Evolutionary conservation across 2,329 filamentous ascomycete species (phyloP).

Genomic region (Zymoseptoria crescenta): DNA sequence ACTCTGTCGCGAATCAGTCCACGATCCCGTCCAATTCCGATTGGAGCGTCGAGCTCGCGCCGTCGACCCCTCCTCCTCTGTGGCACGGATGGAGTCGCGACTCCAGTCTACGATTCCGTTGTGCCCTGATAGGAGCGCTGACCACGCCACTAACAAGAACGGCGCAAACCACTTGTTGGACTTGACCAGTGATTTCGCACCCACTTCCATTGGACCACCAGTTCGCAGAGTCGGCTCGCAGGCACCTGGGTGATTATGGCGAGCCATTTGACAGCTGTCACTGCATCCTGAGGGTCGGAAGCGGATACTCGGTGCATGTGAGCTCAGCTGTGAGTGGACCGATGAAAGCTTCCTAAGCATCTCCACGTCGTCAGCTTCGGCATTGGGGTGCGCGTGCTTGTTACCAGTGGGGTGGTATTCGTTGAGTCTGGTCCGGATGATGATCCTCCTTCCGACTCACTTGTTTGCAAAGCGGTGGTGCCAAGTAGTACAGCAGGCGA

Average conservation of each 20-base stretch:
- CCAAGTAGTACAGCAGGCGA: no score
- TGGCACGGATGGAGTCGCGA: neutral
- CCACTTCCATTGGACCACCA: neutral
- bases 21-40: neutral
- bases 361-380: neutral
- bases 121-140: neutral
- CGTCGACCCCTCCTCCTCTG: neutral
- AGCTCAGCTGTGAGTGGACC: neutral
- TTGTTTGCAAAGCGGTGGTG: neutral
- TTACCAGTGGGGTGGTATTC: neutral
- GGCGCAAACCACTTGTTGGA: neutral
- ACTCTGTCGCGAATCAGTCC: neutral
- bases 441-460: neutral
- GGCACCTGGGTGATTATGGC: neutral
- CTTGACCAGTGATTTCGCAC: neutral
- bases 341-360: neutral
- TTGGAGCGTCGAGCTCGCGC: neutral
- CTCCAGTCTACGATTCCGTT: neutral
- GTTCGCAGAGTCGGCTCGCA: neutral
- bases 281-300: neutral
- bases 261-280: neutral
- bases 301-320: neutral
- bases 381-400: neutral
- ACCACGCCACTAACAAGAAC: neutral
- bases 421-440: no score